phyloP scores from a whole-genome alignment of 345 rosid species.

The Arabis hirsuta region DNA sequence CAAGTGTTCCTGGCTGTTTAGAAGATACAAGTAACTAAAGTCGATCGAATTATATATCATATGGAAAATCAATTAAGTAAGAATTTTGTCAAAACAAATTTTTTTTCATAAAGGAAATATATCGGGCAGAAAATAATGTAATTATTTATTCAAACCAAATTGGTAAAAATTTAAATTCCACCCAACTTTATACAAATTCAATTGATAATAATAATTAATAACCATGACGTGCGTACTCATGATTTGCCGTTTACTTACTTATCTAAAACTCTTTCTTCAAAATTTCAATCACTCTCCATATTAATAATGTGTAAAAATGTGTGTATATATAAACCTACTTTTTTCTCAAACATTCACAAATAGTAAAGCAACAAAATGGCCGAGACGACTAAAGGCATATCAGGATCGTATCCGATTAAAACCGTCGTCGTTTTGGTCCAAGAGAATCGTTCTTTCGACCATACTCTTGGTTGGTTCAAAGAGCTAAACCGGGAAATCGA shows the following conservation, averaged over 20 bases:
- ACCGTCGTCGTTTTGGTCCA: slow-evolving; percentile 81
- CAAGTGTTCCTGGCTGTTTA: slow-evolving; percentile 3
- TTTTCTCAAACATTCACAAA: slow-evolving; percentile 1
- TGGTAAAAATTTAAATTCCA: not conserved
- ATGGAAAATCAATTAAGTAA: no score
- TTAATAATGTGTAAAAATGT: no score
- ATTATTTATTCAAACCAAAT: not conserved
- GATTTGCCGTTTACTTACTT: slow-evolving; percentile 18
- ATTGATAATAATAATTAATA: slow-evolving; percentile 22
- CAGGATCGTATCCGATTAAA: slow-evolving; percentile 65
- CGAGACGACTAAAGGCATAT: slow-evolving; percentile 30
- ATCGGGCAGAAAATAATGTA: not conserved
- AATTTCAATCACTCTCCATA: slow-evolving; percentile 9
- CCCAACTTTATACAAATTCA: slow-evolving; percentile 3
- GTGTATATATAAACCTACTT: slow-evolving; percentile 1
- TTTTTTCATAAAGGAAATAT: no score
- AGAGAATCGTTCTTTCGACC: slow-evolving; percentile 95
- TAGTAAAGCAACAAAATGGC: slow-evolving; percentile 18
- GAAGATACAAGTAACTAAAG: slow-evolving; percentile 26
- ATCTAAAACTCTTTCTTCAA: slow-evolving; percentile 20
- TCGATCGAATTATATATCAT: not conserved
- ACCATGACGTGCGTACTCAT: slow-evolving; percentile 30
- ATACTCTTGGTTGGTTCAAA: slow-evolving; percentile 88
- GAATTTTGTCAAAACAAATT: no score
- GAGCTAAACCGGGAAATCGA: slow-evolving; percentile 71